A percentile compares a stretch with the other conserved stretches of the same genome.
Conservation (phyloP, 2,329 filamentous ascomycete genomes). For the Hypomyces perniciosus region DNA sequence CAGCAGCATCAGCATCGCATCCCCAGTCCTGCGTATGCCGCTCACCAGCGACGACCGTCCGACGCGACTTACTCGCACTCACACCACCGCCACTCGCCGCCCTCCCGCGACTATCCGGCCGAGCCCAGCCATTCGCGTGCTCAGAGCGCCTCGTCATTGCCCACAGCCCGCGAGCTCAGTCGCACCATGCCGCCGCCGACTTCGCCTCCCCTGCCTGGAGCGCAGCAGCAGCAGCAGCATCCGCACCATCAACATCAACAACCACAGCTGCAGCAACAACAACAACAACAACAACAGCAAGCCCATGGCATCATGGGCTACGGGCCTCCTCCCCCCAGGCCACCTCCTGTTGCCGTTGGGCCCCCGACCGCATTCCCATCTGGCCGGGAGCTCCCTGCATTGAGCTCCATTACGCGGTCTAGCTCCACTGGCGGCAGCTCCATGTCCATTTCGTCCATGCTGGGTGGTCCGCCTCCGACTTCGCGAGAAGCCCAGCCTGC, state of each 20-base stretch:
- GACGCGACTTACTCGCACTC: constrained; percentile 30
- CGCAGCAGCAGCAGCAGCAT: constrained; percentile 22
- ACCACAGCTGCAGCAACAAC: constrained; percentile 22
- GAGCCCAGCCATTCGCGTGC: constrained; percentile 35
- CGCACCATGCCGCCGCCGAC: constrained; percentile 40
- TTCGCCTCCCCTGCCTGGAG: constrained; percentile 37
- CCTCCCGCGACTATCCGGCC: constrained; percentile 25
- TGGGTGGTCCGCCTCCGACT: constrained; percentile 44
- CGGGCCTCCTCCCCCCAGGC: constrained; percentile 40
- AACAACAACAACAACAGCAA: constrained; percentile 23
- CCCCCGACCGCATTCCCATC: constrained; percentile 40
- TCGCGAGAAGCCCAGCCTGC: constrained; percentile 38
- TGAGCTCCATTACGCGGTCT: constrained; percentile 43
- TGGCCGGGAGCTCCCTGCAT: constrained; percentile 48
- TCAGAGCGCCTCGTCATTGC: constrained; percentile 38
- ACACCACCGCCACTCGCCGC: constrained; percentile 27
- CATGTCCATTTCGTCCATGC: constrained; percentile 58
- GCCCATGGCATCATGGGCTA: constrained; percentile 33
- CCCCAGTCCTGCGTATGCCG: constrained; percentile 23
- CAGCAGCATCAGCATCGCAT: constrained; percentile 14
- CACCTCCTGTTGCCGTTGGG: constrained; percentile 37
- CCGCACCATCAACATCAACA: constrained; percentile 14
- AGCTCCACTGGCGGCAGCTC: constrained; percentile 43
- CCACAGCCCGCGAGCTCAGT: constrained; percentile 30
- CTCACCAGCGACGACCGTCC: constrained; percentile 34